A percentile compares a stretch with the other conserved stretches of the same genome.
phyloP scores from a whole-genome alignment of 2,329 filamentous ascomycete species.

The Microdochium paspali region DNA sequence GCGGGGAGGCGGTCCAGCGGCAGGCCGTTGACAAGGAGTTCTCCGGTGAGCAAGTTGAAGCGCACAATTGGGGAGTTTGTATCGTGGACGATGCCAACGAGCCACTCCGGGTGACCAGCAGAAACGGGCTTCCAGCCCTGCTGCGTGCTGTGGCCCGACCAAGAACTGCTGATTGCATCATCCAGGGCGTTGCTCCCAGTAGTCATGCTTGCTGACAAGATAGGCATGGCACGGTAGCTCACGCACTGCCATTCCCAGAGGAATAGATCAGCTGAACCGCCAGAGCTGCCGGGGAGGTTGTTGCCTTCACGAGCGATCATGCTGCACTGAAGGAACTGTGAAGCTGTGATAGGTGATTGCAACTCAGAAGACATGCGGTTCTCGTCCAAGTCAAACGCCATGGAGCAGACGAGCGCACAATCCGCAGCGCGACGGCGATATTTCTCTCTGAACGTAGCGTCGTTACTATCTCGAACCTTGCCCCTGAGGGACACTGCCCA shows the following conservation, averaged over 20 bases:
- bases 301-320: slow-evolving; percentile 24
- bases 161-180: slow-evolving; percentile 14
- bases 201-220: slow-evolving; percentile 8
- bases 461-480: slow-evolving; percentile 1
- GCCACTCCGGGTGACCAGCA: slow-evolving; percentile 7
- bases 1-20: slow-evolving; percentile 36
- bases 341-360: slow-evolving; percentile 10
- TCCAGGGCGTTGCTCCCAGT: slow-evolving; percentile 11
- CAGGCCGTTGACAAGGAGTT: slow-evolving; percentile 40
- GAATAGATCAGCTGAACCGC: background rate
- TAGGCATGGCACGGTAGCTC: background rate
- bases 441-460: slow-evolving; percentile 16
- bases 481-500: slow-evolving; percentile 27
- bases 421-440: slow-evolving; percentile 23
- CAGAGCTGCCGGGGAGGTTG: slow-evolving; percentile 1
- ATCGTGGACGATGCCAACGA: slow-evolving; percentile 13
- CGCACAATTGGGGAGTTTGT: slow-evolving; percentile 18
- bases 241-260: background rate
- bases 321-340: slow-evolving; percentile 24
- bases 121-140: background rate
- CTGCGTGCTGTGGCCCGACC: slow-evolving; percentile 13
- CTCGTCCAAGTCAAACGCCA: slow-evolving; percentile 34
- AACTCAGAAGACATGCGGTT: slow-evolving; percentile 18
- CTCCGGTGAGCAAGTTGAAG: slow-evolving; percentile 40
- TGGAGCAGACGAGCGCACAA: slow-evolving; percentile 28